phyloP scores from a whole-genome alignment of 768 basidiomycete species.

The Mrakia frigida region DNA sequence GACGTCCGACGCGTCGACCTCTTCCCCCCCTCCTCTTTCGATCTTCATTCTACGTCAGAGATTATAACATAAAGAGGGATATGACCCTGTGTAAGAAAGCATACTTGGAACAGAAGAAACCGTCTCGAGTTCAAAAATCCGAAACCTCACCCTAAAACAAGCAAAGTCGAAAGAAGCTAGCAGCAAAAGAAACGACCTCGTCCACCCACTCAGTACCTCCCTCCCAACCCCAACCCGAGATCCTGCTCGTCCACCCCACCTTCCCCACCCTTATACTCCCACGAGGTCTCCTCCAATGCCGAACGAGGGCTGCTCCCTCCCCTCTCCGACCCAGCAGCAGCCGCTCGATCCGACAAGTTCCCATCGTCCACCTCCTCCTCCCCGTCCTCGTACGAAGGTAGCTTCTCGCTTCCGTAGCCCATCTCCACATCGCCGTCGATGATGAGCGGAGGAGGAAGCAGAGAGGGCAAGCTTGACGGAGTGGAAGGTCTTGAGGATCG shows the following conservation, averaged over 20 bases:
- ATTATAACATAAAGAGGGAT: too few species aligned
- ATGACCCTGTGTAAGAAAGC: too few species aligned
- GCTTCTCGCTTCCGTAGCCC: neutral
- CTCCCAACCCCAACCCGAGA: neutral
- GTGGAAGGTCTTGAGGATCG: neutral
- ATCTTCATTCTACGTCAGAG: too few species aligned
- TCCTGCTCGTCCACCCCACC: neutral
- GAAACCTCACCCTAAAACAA: too few species aligned
- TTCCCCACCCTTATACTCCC: neutral
- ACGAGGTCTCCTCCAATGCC: neutral
- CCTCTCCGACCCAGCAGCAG: neutral
- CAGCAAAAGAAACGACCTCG: too few species aligned
- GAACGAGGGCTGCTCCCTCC: neutral
- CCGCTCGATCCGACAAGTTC: neutral
- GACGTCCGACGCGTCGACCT: too few species aligned
- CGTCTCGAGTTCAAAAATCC: too few species aligned
- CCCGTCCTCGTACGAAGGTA: neutral
- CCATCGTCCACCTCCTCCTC: neutral
- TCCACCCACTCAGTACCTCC: too few species aligned
- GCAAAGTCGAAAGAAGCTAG: too few species aligned
- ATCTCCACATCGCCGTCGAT: neutral
- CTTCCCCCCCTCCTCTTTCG: too few species aligned
- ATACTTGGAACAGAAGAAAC: too few species aligned
- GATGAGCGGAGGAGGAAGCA: neutral
- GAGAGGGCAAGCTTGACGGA: neutral